Base-by-base conservation (phyloP, 352 stramenopile genomes). In the Globisporangium yorkense region DNA sequence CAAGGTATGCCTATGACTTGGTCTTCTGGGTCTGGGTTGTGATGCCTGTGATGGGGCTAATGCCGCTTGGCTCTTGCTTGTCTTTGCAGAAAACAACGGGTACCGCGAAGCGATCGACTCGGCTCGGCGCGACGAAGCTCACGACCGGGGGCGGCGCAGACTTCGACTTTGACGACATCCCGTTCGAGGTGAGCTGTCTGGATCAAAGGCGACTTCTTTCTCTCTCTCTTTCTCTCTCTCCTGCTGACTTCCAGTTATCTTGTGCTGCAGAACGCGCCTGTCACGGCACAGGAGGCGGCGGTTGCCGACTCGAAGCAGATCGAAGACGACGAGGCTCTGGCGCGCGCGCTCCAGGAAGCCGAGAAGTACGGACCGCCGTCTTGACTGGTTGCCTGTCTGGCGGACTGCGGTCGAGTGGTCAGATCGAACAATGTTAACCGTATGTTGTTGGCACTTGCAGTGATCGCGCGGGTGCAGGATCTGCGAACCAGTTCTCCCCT, bases 91-190 rank as follows among this genome's bases (percentile, higher is more conserved):
- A 80, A 66, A 68, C 70, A 27, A 71, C 66, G 18, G 57, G 49
- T 49, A 61, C 59, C 12, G 75, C 65, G 20, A 87, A 78, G 55
- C 86, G 84, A 21, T 59, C 73, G 13, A 90, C 76, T n/a, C 74
- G 76, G 40, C 62, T 85, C 5, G 73, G 75, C 43, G 86, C 81
- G 18, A 93, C 82, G 1, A 96, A 96, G 69, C 64, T 95, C 50
- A 91, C 77, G 35, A 77, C 66, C 5, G 72, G 71, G 12, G 63
- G 29, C 1, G 68, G 37, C 9, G 72, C 71, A 15, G 84, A 94
- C 62, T 96, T 96, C 70, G 86, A 96, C 59, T 96, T 96, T 62
- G 86, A 96, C 56, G 84, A 91, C 52, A 93, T 96, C 45, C 82
- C 82, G 10, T 94, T 94, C 49, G 78, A 90, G 70, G 86, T 95